Base-by-base conservation (phyloP, 768 basidiomycete genomes). In the Boletus subparvulus region DNA sequence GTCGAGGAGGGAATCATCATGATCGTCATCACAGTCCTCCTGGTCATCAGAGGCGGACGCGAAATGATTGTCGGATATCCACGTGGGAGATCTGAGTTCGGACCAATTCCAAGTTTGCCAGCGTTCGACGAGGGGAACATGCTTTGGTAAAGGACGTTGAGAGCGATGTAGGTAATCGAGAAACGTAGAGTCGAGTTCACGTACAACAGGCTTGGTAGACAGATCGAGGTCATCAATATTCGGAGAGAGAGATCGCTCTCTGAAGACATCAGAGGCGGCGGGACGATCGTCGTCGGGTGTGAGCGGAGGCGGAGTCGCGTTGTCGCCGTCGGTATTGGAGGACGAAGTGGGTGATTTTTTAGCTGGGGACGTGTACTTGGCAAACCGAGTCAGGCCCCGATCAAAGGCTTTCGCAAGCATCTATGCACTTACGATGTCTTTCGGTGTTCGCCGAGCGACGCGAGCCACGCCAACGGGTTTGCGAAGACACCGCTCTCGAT, bases 401-500 rank as follows among this genome's bases (percentile, higher is more conserved):
- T 14, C 42, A 28, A 39, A 42, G 21, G 32, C 17, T 16, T 10
- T 14, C 21, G 36, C 26, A 37, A 48, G 44, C 26, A 42, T 21
- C 28, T 13, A 52, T 26, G 26, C 33, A 39, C 69, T 59, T 32
- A 69, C 70, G 39, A 61, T 57, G 56, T 61, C 67, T 54, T 66
- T 73, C 46, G 57, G 49, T 4, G 61, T 36, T n/a, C 61, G 63
- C 19, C 56, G 59, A 14, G 41, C 24, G 44, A 53, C 47, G 35
- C 63, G 67, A 6, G 58, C 46, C 3, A 60, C 52, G 11, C 60
- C 65, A n/a, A 71, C 64, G 3, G 70, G 59, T 56, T 77, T 80
- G 70, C 79, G 83, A 52, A 82, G 66, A 67, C 87, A 89, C 32
- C 86, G 77, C 40, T 75, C 75, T 33, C 82, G 77, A 64, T 89